Percentiles rank a stretch among this genome's conserved stretches.
Conservation (phyloP, 257 asterid genomes). For the Linaria vulgaris region DNA sequence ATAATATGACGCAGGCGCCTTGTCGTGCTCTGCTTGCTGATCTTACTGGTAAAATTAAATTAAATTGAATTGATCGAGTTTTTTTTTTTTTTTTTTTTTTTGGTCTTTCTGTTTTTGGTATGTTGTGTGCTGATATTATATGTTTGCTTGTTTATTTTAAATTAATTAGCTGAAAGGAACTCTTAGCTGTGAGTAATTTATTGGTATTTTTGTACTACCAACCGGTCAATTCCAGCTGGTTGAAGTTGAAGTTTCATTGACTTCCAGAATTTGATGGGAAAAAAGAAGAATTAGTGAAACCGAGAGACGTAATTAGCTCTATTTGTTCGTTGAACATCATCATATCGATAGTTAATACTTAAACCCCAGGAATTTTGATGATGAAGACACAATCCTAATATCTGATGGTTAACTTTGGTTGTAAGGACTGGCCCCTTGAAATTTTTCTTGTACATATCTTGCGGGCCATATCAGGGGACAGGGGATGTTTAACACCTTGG, state of each 20-base stretch:
- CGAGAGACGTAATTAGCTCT: too few species aligned
- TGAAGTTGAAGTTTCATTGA: not conserved
- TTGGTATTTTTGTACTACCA: not conserved
- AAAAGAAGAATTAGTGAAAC: not conserved
- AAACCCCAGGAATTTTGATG: too few species aligned
- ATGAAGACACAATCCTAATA: too few species aligned
- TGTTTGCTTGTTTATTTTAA: not conserved
- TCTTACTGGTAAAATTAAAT: slow-evolving; percentile 53
- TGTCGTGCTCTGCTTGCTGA: slow-evolving; percentile 90
- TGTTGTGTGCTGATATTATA: too few species aligned
- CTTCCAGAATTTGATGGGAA: not conserved
- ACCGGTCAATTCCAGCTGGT: not conserved
- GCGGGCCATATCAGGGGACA: not conserved
- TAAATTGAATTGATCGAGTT: too few species aligned
- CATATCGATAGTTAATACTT: too few species aligned
- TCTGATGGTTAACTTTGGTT: too few species aligned
- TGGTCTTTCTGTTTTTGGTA: too few species aligned
- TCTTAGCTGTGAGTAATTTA: not conserved
- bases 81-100: not conserved
- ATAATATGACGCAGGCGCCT: slow-evolving; percentile 87
- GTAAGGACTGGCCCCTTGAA: too few species aligned
- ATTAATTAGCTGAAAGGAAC: not conserved
- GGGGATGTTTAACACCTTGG: too few species aligned
- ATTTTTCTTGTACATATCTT: not conserved
- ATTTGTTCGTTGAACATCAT: too few species aligned